Conservation (phyloP, 2,329 filamentous ascomycete genomes). For the Xenosphaeropsis pyriputrescens region DNA sequence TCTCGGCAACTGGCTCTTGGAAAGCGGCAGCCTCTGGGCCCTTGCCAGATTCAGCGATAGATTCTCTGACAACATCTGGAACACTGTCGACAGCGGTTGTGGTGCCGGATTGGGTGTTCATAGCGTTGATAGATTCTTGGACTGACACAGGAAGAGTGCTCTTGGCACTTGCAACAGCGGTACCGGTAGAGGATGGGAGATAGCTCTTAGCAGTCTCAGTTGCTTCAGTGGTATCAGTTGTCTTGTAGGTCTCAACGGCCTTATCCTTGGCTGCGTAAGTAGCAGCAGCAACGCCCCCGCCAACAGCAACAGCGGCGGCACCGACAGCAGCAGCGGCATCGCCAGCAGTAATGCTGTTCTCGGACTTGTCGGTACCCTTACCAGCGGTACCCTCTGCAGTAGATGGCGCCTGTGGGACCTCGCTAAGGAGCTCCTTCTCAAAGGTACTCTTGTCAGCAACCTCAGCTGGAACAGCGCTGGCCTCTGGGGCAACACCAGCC, state of each 20-base stretch:
- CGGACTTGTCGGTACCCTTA: slow-evolving; percentile 36
- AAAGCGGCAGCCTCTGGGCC: slow-evolving; percentile 59
- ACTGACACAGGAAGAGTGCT: slow-evolving; percentile 37
- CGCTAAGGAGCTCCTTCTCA: slow-evolving; percentile 55
- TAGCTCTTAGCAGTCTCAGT: slow-evolving; percentile 18
- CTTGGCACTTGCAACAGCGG: slow-evolving; percentile 21
- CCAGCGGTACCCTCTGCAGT: slow-evolving; percentile 41
- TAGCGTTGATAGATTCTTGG: slow-evolving; percentile 33
- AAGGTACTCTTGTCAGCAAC: slow-evolving; percentile 58
- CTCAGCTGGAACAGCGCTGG: slow-evolving; percentile 47
- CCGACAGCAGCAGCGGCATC: slow-evolving; percentile 26
- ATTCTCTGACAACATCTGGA: slow-evolving; percentile 40
- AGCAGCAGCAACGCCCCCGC: slow-evolving; percentile 26
- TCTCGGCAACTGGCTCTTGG: slow-evolving; percentile 55
- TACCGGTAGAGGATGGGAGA: slow-evolving; percentile 13
- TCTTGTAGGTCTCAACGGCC: slow-evolving; percentile 19
- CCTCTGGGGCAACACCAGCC: slow-evolving; percentile 49
- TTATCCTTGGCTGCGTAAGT: slow-evolving; percentile 16
- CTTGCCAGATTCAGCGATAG: slow-evolving; percentile 39
- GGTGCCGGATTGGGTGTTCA: slow-evolving; percentile 27
- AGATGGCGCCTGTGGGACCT: slow-evolving; percentile 44
- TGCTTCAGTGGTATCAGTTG: slow-evolving; percentile 17
- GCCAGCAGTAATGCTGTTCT: slow-evolving; percentile 25
- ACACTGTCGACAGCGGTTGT: slow-evolving; percentile 32
- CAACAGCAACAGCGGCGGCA: slow-evolving; percentile 25